Percentiles rank a stretch among this genome's conserved stretches.
phyloP scores from a whole-genome alignment of 148 eudicot genomes.

The Silene conica region DNA sequence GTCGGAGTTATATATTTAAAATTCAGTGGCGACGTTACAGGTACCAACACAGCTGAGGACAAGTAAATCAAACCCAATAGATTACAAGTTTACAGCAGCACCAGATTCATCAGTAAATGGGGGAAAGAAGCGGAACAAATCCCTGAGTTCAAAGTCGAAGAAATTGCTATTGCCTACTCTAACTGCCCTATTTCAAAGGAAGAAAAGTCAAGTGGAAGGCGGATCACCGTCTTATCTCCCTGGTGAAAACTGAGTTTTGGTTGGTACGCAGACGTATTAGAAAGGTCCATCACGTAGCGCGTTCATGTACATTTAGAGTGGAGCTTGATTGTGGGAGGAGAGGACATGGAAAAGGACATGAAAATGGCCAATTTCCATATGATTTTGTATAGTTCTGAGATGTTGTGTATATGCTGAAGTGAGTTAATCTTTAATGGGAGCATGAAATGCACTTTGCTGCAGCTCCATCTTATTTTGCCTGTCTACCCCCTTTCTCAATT shows the following conservation, averaged over 20 bases:
- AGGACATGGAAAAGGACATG: conserved; percentile 16
- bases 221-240: conserved; percentile 68
- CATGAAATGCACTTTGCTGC: not conserved
- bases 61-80: conserved; percentile 38
- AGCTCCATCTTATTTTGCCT: too few species aligned
- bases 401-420: conserved; percentile 10
- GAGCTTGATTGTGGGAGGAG: conserved; percentile 11
- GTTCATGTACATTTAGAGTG: conserved; percentile 26
- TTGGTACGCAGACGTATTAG: not conserved
- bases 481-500: too few species aligned
- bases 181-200: conserved; percentile 65
- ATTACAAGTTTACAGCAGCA: conserved; percentile 35
- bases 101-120: conserved; percentile 30
- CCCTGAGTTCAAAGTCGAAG: conserved; percentile 45
- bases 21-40: not conserved
- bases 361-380: not conserved
- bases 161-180: conserved; percentile 57
- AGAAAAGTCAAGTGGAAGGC: conserved; percentile 56
- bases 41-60: conserved; percentile 23
- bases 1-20: too few species aligned
- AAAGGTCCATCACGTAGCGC: not conserved
- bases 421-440: conserved; percentile 9
- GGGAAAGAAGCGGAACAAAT: conserved; percentile 40
- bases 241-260: conserved; percentile 37
- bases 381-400: conserved; percentile 20